A percentile compares a stretch with the other conserved stretches of the same genome.
These are phyloP conservation scores for Avena eriantha DNA, from an alignment of 176 grass and related monocot genomes.

Conservation along the genomic window DNA sequence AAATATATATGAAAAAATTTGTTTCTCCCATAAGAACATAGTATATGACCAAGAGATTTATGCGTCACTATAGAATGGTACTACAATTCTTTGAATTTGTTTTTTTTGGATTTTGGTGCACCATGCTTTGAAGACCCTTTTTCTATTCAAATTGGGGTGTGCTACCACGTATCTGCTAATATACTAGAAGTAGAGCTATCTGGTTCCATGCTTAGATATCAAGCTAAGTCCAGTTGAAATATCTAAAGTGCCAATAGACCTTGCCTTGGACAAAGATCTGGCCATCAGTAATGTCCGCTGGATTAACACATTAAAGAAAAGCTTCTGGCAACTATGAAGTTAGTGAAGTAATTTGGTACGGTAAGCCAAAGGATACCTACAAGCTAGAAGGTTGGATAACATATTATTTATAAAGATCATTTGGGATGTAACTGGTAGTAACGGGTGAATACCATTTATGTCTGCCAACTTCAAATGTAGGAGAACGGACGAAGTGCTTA, in stretches of 20 bases:
- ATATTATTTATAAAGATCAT: not conserved
- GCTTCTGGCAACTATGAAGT: no score
- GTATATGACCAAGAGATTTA: not conserved
- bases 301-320: not conserved
- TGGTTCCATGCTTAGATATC: not conserved
- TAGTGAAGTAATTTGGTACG: no score
- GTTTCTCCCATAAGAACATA: not conserved
- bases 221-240: not conserved
- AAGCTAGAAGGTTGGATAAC: not conserved
- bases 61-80: not conserved
- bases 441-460: slow-evolving; percentile 28
- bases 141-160: no score
- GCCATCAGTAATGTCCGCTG: no score
- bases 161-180: not conserved
- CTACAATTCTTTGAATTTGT: not conserved
- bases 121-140: no score
- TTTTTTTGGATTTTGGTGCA: not conserved
- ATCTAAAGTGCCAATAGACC: no score
- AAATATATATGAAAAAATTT: not conserved
- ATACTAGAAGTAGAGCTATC: not conserved
- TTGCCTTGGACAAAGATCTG: no score
- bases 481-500: not conserved
- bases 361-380: not conserved
- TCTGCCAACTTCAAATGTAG: slow-evolving; percentile 18
- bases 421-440: not conserved